These are phyloP conservation scores for Diaporthe capsici DNA, from an alignment of 2,329 filamentous ascomycete species.

Conservation along the genomic window DNA sequence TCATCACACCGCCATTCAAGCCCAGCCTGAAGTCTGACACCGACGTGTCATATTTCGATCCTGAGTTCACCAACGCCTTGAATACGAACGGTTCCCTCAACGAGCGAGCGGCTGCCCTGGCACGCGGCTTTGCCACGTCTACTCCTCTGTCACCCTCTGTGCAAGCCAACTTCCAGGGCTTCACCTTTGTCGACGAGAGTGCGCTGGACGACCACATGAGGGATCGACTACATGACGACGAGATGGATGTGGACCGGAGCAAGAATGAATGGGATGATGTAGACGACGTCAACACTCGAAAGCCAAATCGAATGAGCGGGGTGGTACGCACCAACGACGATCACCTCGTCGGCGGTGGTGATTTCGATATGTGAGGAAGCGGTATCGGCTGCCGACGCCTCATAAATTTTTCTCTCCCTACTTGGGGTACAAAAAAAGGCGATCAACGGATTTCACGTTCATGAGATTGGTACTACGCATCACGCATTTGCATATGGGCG, in stretches of 20 bases:
- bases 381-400: constrained; percentile 32
- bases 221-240: constrained; percentile 66
- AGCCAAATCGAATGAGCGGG: constrained; percentile 74
- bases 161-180: constrained; percentile 98
- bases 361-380: constrained; percentile 72
- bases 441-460: constrained; percentile 35
- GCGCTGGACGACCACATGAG: constrained; percentile 89
- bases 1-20: constrained; percentile 96
- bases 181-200: constrained; percentile 99
- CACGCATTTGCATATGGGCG: constrained; percentile 44
- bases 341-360: constrained; percentile 70
- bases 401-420: constrained; percentile 22
- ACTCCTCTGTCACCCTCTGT: constrained; percentile 95
- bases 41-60: constrained; percentile 98
- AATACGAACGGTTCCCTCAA: constrained; percentile 91
- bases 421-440: constrained; percentile 33
- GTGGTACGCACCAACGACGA: constrained; percentile 73
- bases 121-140: constrained; percentile 87
- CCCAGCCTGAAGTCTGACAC: constrained; percentile 96
- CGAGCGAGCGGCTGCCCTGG: constrained; percentile 88
- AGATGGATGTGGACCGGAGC: constrained; percentile 65
- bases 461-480: constrained; percentile 42
- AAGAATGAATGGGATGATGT: constrained; percentile 72
- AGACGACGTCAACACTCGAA: constrained; percentile 66
- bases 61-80: constrained; percentile 96